These are phyloP conservation scores for Hymenoscyphus fructigenus DNA, from an alignment of 2,329 filamentous ascomycete genomes.

Conservation along the genomic window DNA sequence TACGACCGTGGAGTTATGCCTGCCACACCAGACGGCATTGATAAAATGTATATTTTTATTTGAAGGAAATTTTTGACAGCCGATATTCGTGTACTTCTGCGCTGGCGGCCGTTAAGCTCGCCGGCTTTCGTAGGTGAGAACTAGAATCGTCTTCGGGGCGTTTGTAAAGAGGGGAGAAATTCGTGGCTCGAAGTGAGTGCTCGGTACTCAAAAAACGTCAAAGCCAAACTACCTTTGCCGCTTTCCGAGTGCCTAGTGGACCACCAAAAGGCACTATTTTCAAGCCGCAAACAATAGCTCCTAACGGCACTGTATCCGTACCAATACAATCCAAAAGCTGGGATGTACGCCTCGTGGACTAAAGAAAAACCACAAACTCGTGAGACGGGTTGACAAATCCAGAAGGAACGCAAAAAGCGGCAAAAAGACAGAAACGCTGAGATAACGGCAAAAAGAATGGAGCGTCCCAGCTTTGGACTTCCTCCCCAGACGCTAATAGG, in stretches of 20 bases:
- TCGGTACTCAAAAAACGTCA: background rate
- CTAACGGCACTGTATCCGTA: background rate
- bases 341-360: too few relatives aligned
- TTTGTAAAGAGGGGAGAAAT: background rate
- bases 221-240: background rate
- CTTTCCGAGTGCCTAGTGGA: too few relatives aligned
- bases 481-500: background rate
- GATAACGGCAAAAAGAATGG: background rate
- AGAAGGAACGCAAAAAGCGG: too few relatives aligned
- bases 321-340: too few relatives aligned
- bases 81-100: background rate
- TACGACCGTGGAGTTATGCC: background rate
- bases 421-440: background rate
- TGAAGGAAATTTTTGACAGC: background rate
- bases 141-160: background rate
- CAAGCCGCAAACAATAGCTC: background rate
- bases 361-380: background rate
- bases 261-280: background rate
- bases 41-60: background rate
- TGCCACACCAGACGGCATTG: background rate
- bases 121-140: background rate
- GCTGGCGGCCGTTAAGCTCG: background rate
- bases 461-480: background rate
- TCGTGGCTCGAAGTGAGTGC: background rate
- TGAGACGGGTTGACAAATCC: too few relatives aligned